Evolutionary conservation across 2,329 filamentous ascomycete genomes (phyloP).

Genomic region (Aspergillus pseudonomiae): DNA sequence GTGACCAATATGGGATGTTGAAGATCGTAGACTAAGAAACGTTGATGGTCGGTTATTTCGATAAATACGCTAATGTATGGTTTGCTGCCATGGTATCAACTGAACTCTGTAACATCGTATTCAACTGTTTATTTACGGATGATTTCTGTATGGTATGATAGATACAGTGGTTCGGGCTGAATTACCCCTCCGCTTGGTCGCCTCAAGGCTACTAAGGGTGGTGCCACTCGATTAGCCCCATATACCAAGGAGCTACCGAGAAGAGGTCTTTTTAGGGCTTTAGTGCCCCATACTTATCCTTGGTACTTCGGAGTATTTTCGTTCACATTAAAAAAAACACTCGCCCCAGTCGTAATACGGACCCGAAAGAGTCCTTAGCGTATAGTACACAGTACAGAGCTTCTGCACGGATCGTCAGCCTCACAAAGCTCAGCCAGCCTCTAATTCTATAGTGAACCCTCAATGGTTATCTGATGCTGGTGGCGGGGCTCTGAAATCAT

Average conservation of each 20-base stretch:
- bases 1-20: constrained; percentile 9
- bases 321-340: background rate
- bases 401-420: constrained; percentile 5
- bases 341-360: background rate
- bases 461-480: background rate
- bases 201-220: background rate
- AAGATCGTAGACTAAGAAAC: background rate
- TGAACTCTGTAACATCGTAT: background rate
- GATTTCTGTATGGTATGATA: background rate
- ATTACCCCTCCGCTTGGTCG: background rate
- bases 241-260: background rate
- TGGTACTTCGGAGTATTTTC: background rate
- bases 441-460: background rate
- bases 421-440: background rate
- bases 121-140: background rate
- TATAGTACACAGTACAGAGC: background rate
- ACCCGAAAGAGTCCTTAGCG: background rate
- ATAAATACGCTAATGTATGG: background rate
- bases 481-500: constrained; percentile 2
- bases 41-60: background rate
- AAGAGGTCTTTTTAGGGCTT: background rate
- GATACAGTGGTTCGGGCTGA: background rate
- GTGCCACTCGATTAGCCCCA: background rate
- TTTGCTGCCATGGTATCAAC: background rate
- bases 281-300: background rate